A percentile compares a stretch with the other conserved stretches of the same genome.
These are phyloP conservation scores for Geosmithia morbida DNA, from an alignment of 2,329 filamentous ascomycete species.

Conservation along the genomic window DNA sequence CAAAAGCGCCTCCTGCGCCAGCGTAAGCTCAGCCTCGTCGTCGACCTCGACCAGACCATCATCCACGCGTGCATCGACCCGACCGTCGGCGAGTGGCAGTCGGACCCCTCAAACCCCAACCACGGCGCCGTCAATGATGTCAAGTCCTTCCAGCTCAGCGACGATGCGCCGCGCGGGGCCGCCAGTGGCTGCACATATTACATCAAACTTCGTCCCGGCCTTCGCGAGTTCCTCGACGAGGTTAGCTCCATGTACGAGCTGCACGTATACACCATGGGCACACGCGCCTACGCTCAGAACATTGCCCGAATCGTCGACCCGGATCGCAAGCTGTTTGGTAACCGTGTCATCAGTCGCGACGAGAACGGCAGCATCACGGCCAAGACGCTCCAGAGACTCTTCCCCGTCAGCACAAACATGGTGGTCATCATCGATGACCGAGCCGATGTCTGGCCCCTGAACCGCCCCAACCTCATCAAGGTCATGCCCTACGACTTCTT, in stretches of 20 bases:
- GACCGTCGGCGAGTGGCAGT: conserved; percentile 91
- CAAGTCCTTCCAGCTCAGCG: conserved; percentile 71
- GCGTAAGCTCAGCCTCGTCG: conserved; percentile 81
- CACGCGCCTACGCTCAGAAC: conserved; percentile 82
- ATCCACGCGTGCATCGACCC: conserved; percentile 97
- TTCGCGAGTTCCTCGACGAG: conserved; percentile 65
- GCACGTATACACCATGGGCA: conserved; percentile 99
- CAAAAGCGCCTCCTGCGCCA: conserved; percentile 70
- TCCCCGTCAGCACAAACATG: conserved; percentile 97
- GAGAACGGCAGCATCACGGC: conserved; percentile 88
- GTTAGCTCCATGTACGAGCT: conserved; percentile 78
- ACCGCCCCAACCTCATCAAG: conserved; percentile 85
- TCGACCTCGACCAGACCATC: conserved; percentile 95
- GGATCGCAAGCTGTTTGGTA: conserved; percentile 75
- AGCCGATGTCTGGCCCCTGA: conserved; percentile 86
- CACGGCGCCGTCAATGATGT: conserved; percentile 84
- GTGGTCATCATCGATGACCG: conserved; percentile 97
- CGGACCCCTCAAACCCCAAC: conserved; percentile 78
- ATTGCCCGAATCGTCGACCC: conserved; percentile 92
- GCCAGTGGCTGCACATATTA: conserved; percentile 82
- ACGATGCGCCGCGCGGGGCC: conserved; percentile 62
- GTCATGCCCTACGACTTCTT: conserved; percentile 96
- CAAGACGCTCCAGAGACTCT: conserved; percentile 81
- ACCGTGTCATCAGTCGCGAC: conserved; percentile 89
- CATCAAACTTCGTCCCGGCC: conserved; percentile 87